Evolutionary conservation across 345 rosid genomes (phyloP).

Genomic region (Syzygium aromaticum): DNA sequence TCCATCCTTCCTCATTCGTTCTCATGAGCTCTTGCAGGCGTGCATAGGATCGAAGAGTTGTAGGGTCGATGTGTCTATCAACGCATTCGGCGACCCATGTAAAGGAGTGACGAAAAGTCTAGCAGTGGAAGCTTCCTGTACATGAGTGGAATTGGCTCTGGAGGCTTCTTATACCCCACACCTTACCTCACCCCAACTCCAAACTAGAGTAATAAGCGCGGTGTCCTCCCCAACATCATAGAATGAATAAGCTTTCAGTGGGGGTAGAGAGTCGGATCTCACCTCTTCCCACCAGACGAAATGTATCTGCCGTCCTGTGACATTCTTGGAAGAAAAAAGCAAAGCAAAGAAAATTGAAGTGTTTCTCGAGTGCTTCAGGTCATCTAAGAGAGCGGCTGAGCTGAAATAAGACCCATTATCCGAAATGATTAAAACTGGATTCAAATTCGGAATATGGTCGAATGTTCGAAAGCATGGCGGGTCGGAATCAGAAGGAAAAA

Average conservation of each 20-base stretch:
- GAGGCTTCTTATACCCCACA: not conserved
- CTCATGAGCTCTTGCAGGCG: conserved; percentile 37
- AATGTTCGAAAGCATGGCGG: not conserved
- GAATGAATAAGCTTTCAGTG: not conserved
- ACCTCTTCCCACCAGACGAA: not conserved
- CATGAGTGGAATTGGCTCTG: conserved; percentile 1
- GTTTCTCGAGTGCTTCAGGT: not conserved
- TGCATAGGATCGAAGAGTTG: conserved; percentile 81
- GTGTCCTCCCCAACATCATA: not conserved
- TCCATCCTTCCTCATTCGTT: not conserved
- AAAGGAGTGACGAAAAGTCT: conserved; percentile 61
- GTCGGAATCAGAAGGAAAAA: too few species aligned
- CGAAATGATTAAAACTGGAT: not conserved
- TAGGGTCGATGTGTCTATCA: conserved; percentile 45
- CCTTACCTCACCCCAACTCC: not conserved
- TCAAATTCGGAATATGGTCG: not conserved
- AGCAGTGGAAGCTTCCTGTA: conserved; percentile 86
- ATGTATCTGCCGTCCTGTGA: not conserved
- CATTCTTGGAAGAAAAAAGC: not conserved
- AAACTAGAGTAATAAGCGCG: not conserved
- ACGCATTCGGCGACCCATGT: conserved; percentile 80
- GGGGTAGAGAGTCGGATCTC: not conserved
- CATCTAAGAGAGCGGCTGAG: not conserved
- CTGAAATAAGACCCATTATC: not conserved
- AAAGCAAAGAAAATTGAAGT: not conserved